Base-by-base conservation (phyloP, 257 asterid genomes). In the Capsicum chinense region DNA sequence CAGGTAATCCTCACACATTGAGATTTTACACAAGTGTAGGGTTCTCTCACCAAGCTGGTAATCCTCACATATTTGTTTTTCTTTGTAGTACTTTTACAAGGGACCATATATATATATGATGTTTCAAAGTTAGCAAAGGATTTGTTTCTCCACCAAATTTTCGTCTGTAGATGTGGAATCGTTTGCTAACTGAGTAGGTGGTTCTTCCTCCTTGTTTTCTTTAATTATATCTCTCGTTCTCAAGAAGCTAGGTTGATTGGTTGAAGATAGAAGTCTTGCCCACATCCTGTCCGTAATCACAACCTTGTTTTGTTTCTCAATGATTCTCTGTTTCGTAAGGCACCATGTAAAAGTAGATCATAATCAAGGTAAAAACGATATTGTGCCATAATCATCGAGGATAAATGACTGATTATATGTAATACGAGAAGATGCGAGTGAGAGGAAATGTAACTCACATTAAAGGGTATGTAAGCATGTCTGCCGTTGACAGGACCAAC, bases 241-340 rank as follows among this genome's bases (percentile, higher is more conserved):
- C 92, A 92, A 83, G 90, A 95, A 95, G 87, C 99, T 94, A 9
- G 99, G 99, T 83, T 95, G 99, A 84, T 94, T 94, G 9, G 99
- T 95, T 6, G 99, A 95, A 9, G 98, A 92, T 17, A 95, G 89
- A 74, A 95, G 94, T 83, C 98, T 88, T 0, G 98, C 99, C 99
- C 99, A 95, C 99, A 95, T 95, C 84, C 99, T 90, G 84, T 95
- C 99, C 13, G 99, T 95, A 85, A 95, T 93, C 89, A 95, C 96
- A 21, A 95, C 98, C 90, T 88, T 89, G 90, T 94, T 88, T 90
- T 83, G 94, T 70, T 66, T 83, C 91, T 93, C 98, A 9, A 85
- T 93, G 12, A 95, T 95, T 66, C 92, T 87, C 99, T 69, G 79
- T 64, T 54, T 54, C 93, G 97, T 91, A 82, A 82, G 3, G 10